Evolutionary conservation across 208 protist species (phyloP).

Genomic region (Wallacemonas sp.): DNA sequence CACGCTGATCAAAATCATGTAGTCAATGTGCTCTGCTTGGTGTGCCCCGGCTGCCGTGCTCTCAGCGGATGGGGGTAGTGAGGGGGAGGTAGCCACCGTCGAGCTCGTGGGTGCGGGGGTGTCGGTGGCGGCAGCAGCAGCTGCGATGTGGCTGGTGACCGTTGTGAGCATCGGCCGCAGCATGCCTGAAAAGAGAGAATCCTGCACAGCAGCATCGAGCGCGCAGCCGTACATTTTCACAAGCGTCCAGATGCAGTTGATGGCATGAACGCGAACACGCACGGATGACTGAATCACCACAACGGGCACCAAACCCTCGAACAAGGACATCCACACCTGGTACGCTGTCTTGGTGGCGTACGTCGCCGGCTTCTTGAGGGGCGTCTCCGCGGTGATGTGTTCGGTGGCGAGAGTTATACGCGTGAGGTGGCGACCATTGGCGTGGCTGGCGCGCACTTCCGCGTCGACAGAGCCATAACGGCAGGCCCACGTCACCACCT

Average conservation of each 20-base stretch:
- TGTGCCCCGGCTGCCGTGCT: background rate
- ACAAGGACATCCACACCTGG: constrained; percentile 80
- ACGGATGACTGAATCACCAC: constrained; percentile 66
- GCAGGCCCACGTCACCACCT: constrained; percentile 52
- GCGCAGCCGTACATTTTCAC: constrained; percentile 49
- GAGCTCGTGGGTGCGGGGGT: constrained; percentile 6
- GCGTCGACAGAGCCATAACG: constrained; percentile 47
- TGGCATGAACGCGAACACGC: constrained; percentile 63
- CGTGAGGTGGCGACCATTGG: constrained; percentile 20
- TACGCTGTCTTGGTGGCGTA: constrained; percentile 61
- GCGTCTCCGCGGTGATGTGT: constrained; percentile 34
- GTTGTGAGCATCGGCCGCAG: constrained; percentile 58
- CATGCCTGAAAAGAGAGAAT: constrained; percentile 63
- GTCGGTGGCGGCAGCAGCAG: constrained; percentile 1
- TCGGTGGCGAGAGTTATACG: constrained; percentile 49
- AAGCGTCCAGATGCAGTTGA: constrained; percentile 61
- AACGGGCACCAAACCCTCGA: constrained; percentile 78
- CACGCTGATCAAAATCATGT: constrained; percentile 69
- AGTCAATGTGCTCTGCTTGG: constrained; percentile 51
- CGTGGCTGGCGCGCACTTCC: constrained; percentile 32
- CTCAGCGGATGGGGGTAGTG: background rate
- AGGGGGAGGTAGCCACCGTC: constrained; percentile 1
- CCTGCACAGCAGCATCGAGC: constrained; percentile 58
- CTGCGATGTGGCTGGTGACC: constrained; percentile 41
- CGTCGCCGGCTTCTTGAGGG: constrained; percentile 50